Evolutionary conservation across 1,139 yeast species (phyloP), one percentile per base, ranked within the genome.

Genomic region (Zhuliangozyma blackwelliae): DNA sequence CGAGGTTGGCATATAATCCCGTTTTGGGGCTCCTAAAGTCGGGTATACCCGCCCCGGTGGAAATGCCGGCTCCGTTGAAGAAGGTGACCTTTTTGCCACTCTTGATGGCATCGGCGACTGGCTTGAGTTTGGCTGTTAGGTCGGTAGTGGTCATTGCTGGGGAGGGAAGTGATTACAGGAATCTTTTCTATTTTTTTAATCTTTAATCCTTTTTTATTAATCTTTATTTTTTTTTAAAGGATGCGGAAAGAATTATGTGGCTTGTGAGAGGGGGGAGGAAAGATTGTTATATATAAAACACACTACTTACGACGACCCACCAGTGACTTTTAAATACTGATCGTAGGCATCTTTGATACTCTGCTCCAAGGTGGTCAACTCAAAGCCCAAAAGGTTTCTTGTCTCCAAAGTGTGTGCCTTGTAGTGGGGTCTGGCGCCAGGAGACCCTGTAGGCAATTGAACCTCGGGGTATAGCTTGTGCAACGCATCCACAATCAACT

Each of bases 31-130:
- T 81, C 47, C 97, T 69, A 55, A 92, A 92, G 55, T 92, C 97
- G 0, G 97, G 98, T 33, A 90, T 90, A 1, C 97, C 97, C 26
- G 95, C 90, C 2, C 84, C 70, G 0, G 97, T 90, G 5, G 96
- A 87, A 32, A 88, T 80, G 1, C 98, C 98, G 0, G 98, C 98
- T 1, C 97, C 97, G 10, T 80, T 82, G 63, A 76, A 72, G 48
- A 76, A 72, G 0, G 73, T 62, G 2, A 68, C 61, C 41, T 65
- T 68, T 39, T 57, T 58, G 1, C 58, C 57, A 1, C 46, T 32
- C 28, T 51, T 46, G 9, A 61, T 49, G 3, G 53, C 57, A 6
- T 52, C 54, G 1, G 47, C 55, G 28, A 61, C 34, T 8, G 61
- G 57, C 33, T 37, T 35, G 20, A 55, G 39, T 19, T 31, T 29